These are phyloP conservation scores for Cornus suecica DNA, from an alignment of 148 eudicot species.

Conservation along the genomic window DNA sequence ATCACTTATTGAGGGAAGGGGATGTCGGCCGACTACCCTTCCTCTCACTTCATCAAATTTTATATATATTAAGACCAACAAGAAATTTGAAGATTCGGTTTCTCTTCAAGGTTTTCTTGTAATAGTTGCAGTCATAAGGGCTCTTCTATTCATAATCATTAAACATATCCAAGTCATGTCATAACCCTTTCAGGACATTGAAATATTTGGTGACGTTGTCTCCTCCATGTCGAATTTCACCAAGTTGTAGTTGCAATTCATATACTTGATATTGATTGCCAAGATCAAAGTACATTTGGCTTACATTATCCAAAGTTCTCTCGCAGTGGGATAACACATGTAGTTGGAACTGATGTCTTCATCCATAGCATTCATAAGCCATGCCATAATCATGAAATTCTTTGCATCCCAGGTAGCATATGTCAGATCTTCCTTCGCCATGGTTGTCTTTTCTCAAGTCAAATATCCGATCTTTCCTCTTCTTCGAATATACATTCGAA, in stretches of 20 bases:
- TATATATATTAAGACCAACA: slow-evolving; percentile 1
- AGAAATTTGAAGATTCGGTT: too few species aligned
- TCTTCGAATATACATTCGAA: too few species aligned
- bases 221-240: too few species aligned
- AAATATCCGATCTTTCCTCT: slow-evolving; percentile 13
- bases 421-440: background rate
- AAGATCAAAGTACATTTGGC: background rate
- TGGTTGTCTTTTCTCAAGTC: background rate
- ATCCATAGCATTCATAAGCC: slow-evolving; percentile 18
- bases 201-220: too few species aligned
- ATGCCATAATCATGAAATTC: slow-evolving; percentile 10
- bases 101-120: background rate
- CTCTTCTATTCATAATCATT: background rate
- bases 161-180: slow-evolving; percentile 9
- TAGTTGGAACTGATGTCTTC: slow-evolving; percentile 10
- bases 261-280: slow-evolving; percentile 5
- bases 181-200: background rate
- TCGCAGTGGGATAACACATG: slow-evolving; percentile 15
- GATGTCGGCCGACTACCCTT: background rate
- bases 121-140: background rate
- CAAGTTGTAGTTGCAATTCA: too few species aligned
- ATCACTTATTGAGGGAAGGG: slow-evolving; percentile 2
- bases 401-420: slow-evolving; percentile 12
- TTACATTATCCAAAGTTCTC: slow-evolving; percentile 12
- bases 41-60: slow-evolving; percentile 13